Base-by-base conservation (phyloP, 2,329 filamentous ascomycete species). In the Cordyceps cateniannulata region DNA sequence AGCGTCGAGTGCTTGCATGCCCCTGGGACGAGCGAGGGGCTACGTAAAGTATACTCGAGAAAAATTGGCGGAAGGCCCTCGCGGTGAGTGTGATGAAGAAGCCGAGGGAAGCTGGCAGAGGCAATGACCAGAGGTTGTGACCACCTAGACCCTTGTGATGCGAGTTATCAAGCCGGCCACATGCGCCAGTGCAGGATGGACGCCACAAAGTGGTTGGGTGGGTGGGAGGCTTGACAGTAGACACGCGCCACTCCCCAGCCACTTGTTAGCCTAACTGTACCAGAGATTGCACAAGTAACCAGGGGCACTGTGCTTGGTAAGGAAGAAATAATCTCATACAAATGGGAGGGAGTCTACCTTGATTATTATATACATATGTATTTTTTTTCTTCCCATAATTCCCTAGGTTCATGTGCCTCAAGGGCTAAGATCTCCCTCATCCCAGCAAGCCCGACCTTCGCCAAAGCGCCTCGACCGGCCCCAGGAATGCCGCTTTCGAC, bases 401-500 rank as follows among this genome's bases (percentile, higher is more conserved):
- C 32, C 10, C 14, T 12, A 12, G 10, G 14, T 35, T 35, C 4
- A 35, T 35, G 32, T 16, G 16, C 5, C 40, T n/a, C 5, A n/a
- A n/a, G n/a, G n/a, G n/a, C 40, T n/a, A n/a, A 18, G 18, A 42
- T 42, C n/a, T 9, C 38, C 7, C 12, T 18, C 32, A 5, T 9
- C 6, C 5, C n/a, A 9, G 7, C 32, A 14, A 35, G 10, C 22
- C 22, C 35, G 9, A 16, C 8, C 16, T 20, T 18, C 22, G 27
- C 66, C 72, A 71, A 76, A 77, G 70, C 2, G 47, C 63, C 49
- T 68, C 69, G 0, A 72, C 69, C 1, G 69, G 67, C 4, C 61
- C 42, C 48, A 59, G 14, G 54, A 76, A 77, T 32, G 72, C 73
- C 4, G 66, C 68, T 1, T 75, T 71, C 10, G 75, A 77, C 75